These are phyloP conservation scores for Podaxis sp. DNA, from an alignment of 768 basidiomycete genomes.

Conservation along the genomic window DNA sequence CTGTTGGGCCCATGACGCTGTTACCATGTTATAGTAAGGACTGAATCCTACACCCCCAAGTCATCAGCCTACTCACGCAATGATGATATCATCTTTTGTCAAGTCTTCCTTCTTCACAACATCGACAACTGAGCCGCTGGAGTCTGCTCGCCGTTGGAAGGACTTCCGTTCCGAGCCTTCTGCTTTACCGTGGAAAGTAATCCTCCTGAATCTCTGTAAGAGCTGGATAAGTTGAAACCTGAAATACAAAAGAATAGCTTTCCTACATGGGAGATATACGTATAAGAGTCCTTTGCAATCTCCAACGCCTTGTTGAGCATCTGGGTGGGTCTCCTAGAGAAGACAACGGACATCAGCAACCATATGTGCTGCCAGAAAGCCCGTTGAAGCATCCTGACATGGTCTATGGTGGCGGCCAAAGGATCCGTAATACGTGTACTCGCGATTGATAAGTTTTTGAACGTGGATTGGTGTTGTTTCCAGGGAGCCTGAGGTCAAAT, in stretches of 20 bases:
- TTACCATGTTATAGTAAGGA: not conserved
- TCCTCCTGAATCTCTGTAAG: not conserved
- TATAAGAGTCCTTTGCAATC: no score
- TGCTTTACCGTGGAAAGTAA: not conserved
- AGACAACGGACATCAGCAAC: no score
- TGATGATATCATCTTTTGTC: constrained; percentile 18
- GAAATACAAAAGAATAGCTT: not conserved
- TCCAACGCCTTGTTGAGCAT: no score
- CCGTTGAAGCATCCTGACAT: no score
- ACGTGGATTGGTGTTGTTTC: no score
- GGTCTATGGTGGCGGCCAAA: no score
- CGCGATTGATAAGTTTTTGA: no score
- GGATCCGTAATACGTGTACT: no score
- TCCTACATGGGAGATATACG: not conserved
- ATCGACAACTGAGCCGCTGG: not conserved
- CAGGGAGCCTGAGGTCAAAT: no score
- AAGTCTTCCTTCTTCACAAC: not conserved
- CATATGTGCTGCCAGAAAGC: no score
- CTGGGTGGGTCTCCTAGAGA: no score
- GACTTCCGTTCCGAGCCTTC: not conserved
- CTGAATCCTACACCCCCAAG: not conserved
- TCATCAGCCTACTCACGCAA: constrained; percentile 19
- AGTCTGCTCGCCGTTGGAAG: not conserved
- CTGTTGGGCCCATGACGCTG: constrained; percentile 29
- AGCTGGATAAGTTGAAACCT: not conserved